Base-by-base conservation (phyloP, 1,284 basidiomycete species). In the Ceratobasidium sp. region DNA sequence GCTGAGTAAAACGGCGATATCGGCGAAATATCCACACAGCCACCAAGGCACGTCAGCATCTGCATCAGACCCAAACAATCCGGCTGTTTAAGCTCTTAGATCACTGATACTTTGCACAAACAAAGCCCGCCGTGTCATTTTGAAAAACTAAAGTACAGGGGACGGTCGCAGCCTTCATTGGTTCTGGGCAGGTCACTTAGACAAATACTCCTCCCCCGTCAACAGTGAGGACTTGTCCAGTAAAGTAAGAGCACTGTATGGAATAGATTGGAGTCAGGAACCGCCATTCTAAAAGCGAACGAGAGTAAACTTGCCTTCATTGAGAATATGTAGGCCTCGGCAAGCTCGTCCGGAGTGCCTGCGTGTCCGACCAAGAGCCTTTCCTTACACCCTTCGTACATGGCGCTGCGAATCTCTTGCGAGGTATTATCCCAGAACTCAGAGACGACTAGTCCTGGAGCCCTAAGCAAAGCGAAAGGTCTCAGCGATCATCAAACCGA, bases 241-340 rank as follows among this genome's bases (percentile, higher is more conserved):
- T 63, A n/a, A 63, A 21, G 28, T 63, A 63, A 1, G 43, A 47
- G 28, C 59, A 63, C 59, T 63, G 23, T 18, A 26, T 28, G 2
- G 13, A 5, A 26, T 7, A 23, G 23, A 1, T 21, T 9, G 28
- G 32, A 11, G 43, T 35, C 18, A 30, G 7, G 11, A 46, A 30
- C 41, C 23, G 32, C 35, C 50, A n/a, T 14, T 35, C 18, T 21
- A 26, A 6, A 5, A 18, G 8, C 26, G 14, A 21, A 35, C 1
- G 6, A n/a, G 21, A 6, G 7, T 49, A 2, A 9, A 4, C 63
- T 21, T 6, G n/a, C 62, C 62, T 64, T 64, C 62, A 64, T 64
- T 7, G 62, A 41, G 49, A 64, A 64, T n/a, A 64, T 49, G 32
- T 64, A 64, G 13, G 62, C 62, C 18, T 64, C 62, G 41, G 62